A percentile compares a stretch with the other conserved stretches of the same genome.
Evolutionary conservation across 148 eudicot genomes (phyloP).

Genomic region (Agrostemma githago): DNA sequence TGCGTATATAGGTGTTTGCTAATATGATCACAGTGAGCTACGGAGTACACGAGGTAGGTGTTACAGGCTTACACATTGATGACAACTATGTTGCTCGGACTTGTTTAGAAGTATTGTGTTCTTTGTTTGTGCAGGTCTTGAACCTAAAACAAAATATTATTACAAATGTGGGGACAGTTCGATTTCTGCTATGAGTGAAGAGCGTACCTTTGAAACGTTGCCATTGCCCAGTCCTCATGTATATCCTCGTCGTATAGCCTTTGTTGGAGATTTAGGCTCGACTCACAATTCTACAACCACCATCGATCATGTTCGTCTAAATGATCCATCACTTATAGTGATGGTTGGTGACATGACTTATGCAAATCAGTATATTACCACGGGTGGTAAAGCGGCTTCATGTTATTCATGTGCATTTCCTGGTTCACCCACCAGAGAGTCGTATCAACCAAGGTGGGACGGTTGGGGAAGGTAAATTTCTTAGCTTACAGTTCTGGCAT

Average conservation of each 20-base stretch:
- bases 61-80: too few relatives aligned
- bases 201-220: conserved; percentile 53
- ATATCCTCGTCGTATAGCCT: conserved; percentile 69
- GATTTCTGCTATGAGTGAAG: conserved; percentile 65
- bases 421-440: conserved; percentile 74
- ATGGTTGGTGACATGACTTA: conserved; percentile 86
- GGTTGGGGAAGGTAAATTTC: conserved; percentile 88
- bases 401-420: conserved; percentile 82
- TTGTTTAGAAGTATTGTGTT: not conserved
- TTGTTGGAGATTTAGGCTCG: conserved; percentile 85
- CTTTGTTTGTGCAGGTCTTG: conserved; percentile 53
- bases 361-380: conserved; percentile 81
- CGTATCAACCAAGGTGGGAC: conserved; percentile 96
- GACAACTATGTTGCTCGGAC: too few relatives aligned
- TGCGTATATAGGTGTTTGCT: too few relatives aligned
- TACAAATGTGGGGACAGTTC: conserved; percentile 91
- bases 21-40: too few relatives aligned
- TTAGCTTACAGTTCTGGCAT: not conserved
- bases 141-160: conserved; percentile 63
- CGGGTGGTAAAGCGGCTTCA: conserved; percentile 73
- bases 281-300: conserved; percentile 85
- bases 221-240: conserved; percentile 50
- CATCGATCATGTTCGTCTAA: conserved; percentile 60
- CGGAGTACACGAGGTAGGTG: too few relatives aligned
- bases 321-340: conserved; percentile 72